Base-by-base conservation (phyloP, 345 rosid species). In the Brassica juncea region DNA sequence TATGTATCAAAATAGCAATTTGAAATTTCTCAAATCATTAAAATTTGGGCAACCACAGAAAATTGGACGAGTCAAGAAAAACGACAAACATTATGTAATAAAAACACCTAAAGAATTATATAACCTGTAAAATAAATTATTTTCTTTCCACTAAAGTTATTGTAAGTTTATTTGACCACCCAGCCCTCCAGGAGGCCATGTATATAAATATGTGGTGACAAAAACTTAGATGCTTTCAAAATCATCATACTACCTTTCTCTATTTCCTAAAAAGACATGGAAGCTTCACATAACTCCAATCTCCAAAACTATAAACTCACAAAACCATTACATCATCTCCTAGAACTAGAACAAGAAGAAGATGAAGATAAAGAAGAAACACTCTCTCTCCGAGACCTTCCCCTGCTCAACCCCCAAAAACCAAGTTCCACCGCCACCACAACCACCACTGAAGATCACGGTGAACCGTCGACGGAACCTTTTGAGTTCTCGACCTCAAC, bases 341-440 rank as follows among this genome's bases (percentile, higher is more conserved):
- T 25, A 55, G 68, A 74, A 49, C 8, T 14, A 49, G 57, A 49
- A 4, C 55, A 49, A 49, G 55, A 49, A 1, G 72, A 37, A 66
- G 34, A 68, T 2, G 57, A 54, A 54, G 59, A 54, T 6, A 71
- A 86, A 34, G 86, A 66, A 72, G 90, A 85, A 27, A 76, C 89
- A 2, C 84, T 88, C 54, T 89, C 94, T 66, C 91, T 88, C 62
- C 77, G 83, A 16, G 89, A 92, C 81, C 82, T 89, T 71, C 86
- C 89, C 0, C 68, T 49, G 57, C 19, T 86, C 63, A 61, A 30
- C 30, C 31, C 42, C 16, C 68, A 27, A 11, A 25, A 78, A 10
- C 44, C 44, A 19, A 42, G 65, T 44, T 59, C 54, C 37, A 5
- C 79, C 63, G 37, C 76, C 61, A 73, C 67, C 69, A 59, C 62